phyloP scores from a whole-genome alignment of 2,329 filamentous ascomycete species.

The Aspergillus nomiae region DNA sequence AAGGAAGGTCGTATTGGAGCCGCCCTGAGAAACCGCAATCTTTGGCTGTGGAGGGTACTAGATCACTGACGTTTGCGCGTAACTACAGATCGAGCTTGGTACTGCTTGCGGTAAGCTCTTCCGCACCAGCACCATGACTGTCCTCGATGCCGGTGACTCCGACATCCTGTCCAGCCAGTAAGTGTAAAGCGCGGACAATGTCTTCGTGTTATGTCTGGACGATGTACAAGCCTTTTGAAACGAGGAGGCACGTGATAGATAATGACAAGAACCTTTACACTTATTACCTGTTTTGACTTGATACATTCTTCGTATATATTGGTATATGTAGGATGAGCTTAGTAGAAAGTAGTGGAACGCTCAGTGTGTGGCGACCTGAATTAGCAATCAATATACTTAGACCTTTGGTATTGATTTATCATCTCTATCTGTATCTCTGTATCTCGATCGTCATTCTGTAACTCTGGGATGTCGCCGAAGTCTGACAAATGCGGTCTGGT shows the following conservation, averaged over 20 bases:
- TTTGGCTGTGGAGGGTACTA: conserved; percentile 25
- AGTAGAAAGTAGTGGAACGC: not conserved
- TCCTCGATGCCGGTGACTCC: conserved; percentile 96
- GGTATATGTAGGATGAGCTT: not conserved
- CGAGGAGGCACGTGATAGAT: conserved; percentile 20
- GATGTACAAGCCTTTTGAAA: conserved; percentile 13
- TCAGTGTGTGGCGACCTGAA: not conserved
- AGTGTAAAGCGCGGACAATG: conserved; percentile 18
- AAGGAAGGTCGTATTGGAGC: conserved; percentile 38
- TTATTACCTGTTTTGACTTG: not conserved
- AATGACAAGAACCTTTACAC: conserved; percentile 25
- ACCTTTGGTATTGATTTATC: not conserved
- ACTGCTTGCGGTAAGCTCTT: conserved; percentile 99
- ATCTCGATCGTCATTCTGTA: not conserved
- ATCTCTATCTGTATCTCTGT: not conserved
- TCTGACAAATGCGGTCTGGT: conserved; percentile 27
- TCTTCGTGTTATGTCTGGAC: conserved; percentile 26
- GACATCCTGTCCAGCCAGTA: conserved; percentile 74
- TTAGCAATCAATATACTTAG: not conserved
- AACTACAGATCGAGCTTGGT: conserved; percentile 86
- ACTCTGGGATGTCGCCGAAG: conserved; percentile 1
- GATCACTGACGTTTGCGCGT: conserved; percentile 55
- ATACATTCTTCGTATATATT: not conserved
- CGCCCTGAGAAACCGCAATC: conserved; percentile 88
- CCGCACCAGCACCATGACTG: conserved; percentile 95